Percentiles rank a stretch among this genome's conserved stretches.
phyloP scores from a whole-genome alignment of 2,329 filamentous ascomycete species.

The Aureobasidium sp. region DNA sequence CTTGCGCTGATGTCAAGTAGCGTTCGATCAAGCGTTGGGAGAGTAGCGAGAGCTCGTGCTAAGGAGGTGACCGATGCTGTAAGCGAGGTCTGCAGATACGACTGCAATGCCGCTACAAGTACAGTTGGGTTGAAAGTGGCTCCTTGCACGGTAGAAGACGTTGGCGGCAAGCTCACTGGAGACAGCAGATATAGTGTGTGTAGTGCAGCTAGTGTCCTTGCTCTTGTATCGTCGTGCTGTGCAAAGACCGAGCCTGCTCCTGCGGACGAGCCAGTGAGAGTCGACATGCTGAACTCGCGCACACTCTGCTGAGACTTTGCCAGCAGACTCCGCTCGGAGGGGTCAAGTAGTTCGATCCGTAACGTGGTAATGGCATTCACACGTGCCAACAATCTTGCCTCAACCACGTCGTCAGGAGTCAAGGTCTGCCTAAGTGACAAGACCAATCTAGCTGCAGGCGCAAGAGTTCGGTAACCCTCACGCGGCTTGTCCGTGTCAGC shows the following conservation, averaged over 20 bases:
- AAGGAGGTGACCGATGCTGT: conserved; percentile 71
- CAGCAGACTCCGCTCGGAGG: conserved; percentile 65
- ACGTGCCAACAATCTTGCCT: conserved; percentile 71
- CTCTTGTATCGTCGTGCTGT: conserved; percentile 65
- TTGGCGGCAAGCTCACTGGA: conserved; percentile 36
- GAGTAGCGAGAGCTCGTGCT: conserved; percentile 64
- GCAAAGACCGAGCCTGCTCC: conserved; percentile 34
- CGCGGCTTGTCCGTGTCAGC: conserved; percentile 45
- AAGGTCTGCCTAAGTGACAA: conserved; percentile 68
- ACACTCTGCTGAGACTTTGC: conserved; percentile 69
- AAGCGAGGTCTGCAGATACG: conserved; percentile 72
- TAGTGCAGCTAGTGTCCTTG: conserved; percentile 64
- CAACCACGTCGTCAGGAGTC: conserved; percentile 47
- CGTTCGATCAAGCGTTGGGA: conserved; percentile 74
- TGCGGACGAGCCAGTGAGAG: conserved; percentile 33
- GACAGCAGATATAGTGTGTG: conserved; percentile 75
- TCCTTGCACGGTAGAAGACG: conserved; percentile 20
- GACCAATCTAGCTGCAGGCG: conserved; percentile 74
- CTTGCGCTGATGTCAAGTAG: conserved; percentile 72
- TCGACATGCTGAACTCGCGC: conserved; percentile 72
- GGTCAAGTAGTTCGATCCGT: conserved; percentile 58
- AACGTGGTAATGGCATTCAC: conserved; percentile 66
- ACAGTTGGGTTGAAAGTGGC: conserved; percentile 55
- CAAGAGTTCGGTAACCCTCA: conserved; percentile 63
- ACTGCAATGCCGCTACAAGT: conserved; percentile 67